A percentile compares a stretch with the other conserved stretches of the same genome.
These are phyloP conservation scores for Aureobasidium lini DNA, from an alignment of 2,329 filamentous ascomycete species.

Conservation along the genomic window DNA sequence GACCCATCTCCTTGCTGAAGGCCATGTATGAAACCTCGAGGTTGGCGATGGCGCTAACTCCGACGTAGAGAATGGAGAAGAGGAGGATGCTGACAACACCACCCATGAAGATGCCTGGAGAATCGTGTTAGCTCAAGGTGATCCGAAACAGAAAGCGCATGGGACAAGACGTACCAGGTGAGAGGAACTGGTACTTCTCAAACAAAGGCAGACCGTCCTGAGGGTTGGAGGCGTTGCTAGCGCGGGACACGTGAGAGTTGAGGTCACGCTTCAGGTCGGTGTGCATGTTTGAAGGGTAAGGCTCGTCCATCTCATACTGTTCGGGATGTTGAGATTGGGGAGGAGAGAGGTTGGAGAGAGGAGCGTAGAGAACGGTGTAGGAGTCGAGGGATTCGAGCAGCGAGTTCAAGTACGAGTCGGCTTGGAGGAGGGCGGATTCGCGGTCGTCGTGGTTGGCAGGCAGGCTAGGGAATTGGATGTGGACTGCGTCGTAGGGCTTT, in stretches of 20 bases:
- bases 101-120: constrained; percentile 78
- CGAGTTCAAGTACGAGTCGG: constrained; percentile 15
- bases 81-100: constrained; percentile 64
- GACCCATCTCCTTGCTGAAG: constrained; percentile 93
- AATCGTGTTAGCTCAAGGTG: not conserved
- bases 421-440: constrained; percentile 3
- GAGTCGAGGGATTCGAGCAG: constrained; percentile 25
- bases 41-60: constrained; percentile 66
- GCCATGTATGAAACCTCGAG: constrained; percentile 87
- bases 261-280: constrained; percentile 66
- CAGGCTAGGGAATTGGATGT: constrained; percentile 5
- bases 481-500: not conserved
- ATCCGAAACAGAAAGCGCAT: not conserved
- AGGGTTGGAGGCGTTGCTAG: constrained; percentile 30
- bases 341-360: constrained; percentile 38
- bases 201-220: constrained; percentile 55
- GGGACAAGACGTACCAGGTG: not conserved
- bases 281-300: constrained; percentile 56
- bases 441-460: not conserved
- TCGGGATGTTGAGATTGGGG: constrained; percentile 11
- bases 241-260: constrained; percentile 29
- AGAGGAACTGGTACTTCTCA: constrained; percentile 87
- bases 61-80: constrained; percentile 70
- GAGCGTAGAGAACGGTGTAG: constrained; percentile 72
- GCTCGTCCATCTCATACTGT: constrained; percentile 57